Base-by-base conservation (phyloP, 2,329 filamentous ascomycete genomes). In the Dactylellina sp. region DNA sequence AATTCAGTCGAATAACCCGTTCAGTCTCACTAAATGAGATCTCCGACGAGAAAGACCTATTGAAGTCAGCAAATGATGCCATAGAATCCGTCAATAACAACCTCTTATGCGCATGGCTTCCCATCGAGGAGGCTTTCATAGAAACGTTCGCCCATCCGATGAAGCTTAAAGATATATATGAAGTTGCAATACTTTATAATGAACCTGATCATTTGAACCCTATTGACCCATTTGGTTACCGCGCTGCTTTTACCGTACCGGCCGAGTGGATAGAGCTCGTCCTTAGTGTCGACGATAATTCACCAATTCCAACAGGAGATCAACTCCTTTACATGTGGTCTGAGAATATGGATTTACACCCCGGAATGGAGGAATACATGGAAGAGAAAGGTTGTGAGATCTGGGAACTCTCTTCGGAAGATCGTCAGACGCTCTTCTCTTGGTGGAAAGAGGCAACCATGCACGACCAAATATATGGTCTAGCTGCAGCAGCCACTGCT, bases 101-200 rank as follows among this genome's bases (percentile, higher is more conserved):
- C 18, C 37, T 65, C 2, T 35, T 53, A 1, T 50, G 37, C 11
- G 61, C 53, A n/a, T 65, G 61, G 60, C 32, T 55, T 28, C 47
- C 44, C 22, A 49, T 72, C 39, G 47, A 66, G 16, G 22, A 63
- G 18, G 25, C 50, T 7, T 53, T 71, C 18, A 11, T 60, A 4
- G 76, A 79, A 0, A 56, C 85, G 0, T 75, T 86, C n/a, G 82
- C 83, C 2, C 82, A 81, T 74, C 78, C 86, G 0, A 84, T 87
- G 74, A 89, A 90, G 74, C 84, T 82, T 0, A 80, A 84, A 0
- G 84, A 86, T 11, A 78, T 81, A 0, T 79, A 81, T 0, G 39
- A 53, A 89, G 86, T 71, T 87, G 84, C 77, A 82, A 86, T 1
- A 87, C 89, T 0, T 86, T 92, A 6, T 79, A 78, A 0, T 20